These are phyloP conservation scores for Arthrobotrys conoides DNA, from an alignment of 2,329 filamentous ascomycete genomes.

Conservation along the genomic window DNA sequence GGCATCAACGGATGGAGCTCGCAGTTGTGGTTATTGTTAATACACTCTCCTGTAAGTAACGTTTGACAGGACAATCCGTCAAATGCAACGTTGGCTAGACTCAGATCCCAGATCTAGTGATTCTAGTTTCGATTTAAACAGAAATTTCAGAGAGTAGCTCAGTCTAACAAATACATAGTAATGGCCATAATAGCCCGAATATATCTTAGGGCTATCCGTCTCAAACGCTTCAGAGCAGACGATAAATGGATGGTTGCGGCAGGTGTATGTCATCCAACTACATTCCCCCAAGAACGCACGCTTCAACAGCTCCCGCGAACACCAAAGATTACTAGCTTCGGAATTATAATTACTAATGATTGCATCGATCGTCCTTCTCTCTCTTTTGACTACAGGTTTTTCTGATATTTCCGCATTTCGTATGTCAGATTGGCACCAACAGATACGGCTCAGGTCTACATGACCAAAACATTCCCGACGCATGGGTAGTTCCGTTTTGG, in stretches of 20 bases:
- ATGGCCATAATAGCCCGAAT: constrained; percentile 63
- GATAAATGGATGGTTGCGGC: constrained; percentile 65
- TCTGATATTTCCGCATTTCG: constrained; percentile 63
- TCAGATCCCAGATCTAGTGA: not conserved
- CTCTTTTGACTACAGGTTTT: constrained; percentile 57
- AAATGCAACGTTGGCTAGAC: not conserved
- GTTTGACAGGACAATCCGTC: not conserved
- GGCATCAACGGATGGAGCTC: constrained; percentile 64
- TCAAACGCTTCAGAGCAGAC: constrained; percentile 64
- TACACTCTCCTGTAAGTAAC: constrained; percentile 64
- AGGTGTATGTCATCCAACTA: constrained; percentile 61
- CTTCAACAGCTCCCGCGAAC: constrained; percentile 12
- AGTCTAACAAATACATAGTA: constrained; percentile 56
- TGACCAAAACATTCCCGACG: constrained; percentile 62
- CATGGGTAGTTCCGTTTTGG: constrained; percentile 64
- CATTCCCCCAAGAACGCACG: constrained; percentile 8
- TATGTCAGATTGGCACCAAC: constrained; percentile 64
- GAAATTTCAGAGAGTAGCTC: not conserved
- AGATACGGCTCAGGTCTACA: constrained; percentile 64
- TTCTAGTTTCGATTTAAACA: not conserved
- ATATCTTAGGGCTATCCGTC: constrained; percentile 63
- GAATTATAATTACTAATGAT: constrained; percentile 2
- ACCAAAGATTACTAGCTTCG: not conserved
- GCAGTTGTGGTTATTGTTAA: constrained; percentile 63
- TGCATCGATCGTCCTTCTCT: not conserved